Conservation (phyloP, 345 rosid genomes). For the Hevea brasiliensis region DNA sequence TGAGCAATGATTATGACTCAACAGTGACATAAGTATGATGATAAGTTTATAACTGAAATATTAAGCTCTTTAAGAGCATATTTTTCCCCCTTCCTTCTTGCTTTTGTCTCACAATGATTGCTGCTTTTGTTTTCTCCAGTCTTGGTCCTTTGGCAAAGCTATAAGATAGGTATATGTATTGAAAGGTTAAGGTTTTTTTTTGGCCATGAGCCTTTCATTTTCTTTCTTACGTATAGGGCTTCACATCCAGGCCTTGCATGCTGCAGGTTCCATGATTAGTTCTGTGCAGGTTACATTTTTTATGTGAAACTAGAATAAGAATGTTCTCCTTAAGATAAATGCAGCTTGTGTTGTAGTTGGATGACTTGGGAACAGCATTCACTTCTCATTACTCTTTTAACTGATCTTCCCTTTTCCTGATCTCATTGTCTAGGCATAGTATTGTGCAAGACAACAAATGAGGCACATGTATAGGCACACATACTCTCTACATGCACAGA, state of each 20-base stretch:
- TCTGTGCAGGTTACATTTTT: conserved; percentile 22
- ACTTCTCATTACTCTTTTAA: neutral
- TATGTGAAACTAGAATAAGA: conserved; percentile 45
- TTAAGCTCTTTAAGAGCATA: neutral
- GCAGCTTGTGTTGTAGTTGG: conserved; percentile 54
- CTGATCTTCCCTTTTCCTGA: neutral
- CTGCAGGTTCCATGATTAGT: neutral
- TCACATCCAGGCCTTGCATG: neutral
- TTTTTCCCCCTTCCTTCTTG: too few species aligned
- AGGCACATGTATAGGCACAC: too few species aligned
- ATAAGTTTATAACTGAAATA: too few species aligned
- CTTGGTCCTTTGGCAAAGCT: neutral
- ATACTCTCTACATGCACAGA: too few species aligned
- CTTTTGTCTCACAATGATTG: neutral
- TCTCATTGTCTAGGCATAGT: neutral
- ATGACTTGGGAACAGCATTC: conserved; percentile 73
- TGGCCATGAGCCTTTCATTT: neutral
- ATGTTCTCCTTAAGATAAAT: conserved; percentile 69
- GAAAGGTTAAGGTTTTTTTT: neutral
- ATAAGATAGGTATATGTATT: too few species aligned
- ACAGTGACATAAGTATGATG: neutral
- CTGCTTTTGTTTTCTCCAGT: neutral
- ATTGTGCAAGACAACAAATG: too few species aligned
- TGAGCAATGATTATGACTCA: too few species aligned
- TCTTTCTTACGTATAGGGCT: neutral